phyloP scores from a whole-genome alignment of 78 protist species.

The Planoprotostelium fungivorum region DNA sequence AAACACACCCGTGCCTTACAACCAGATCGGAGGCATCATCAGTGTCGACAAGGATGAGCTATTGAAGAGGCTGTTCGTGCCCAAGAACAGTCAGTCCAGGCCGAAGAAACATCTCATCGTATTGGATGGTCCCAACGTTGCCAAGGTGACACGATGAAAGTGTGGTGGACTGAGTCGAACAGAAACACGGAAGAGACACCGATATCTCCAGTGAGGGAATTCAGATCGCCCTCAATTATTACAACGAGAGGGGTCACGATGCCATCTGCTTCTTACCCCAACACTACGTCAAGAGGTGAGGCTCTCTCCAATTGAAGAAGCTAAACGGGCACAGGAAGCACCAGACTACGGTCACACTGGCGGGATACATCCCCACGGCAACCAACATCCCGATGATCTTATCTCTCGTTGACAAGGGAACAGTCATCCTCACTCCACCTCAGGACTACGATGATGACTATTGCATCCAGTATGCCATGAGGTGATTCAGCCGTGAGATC shows the following conservation, averaged over 20 bases:
- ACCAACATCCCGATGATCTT: conserved; percentile 15
- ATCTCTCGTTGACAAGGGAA: conserved; percentile 20
- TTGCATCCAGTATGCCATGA: conserved; percentile 42
- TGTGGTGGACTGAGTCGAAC: neutral
- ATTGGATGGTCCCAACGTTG: conserved; percentile 71
- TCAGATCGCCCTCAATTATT: conserved; percentile 52
- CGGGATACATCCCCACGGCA: conserved; percentile 21
- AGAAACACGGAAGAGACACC: conserved; percentile 9
- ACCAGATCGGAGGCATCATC: neutral
- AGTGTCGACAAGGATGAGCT: conserved; percentile 11
- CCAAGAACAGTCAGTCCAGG: neutral
- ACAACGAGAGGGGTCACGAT: conserved; percentile 37
- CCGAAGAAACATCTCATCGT: conserved; percentile 25
- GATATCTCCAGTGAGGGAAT: conserved; percentile 24
- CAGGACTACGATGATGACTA: conserved; percentile 75
- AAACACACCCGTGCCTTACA: neutral
- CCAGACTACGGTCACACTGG: conserved; percentile 9
- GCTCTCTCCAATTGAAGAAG: conserved; percentile 11
- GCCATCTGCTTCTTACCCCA: conserved; percentile 51
- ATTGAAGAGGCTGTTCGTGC: conserved; percentile 22
- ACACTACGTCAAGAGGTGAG: conserved; percentile 15
- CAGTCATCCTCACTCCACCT: conserved; percentile 55
- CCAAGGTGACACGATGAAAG: conserved; percentile 5
- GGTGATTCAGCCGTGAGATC: neutral
- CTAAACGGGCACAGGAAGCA: conserved; percentile 5